Base-by-base conservation (phyloP, 768 basidiomycete species). In the Mrakia gelida region DNA sequence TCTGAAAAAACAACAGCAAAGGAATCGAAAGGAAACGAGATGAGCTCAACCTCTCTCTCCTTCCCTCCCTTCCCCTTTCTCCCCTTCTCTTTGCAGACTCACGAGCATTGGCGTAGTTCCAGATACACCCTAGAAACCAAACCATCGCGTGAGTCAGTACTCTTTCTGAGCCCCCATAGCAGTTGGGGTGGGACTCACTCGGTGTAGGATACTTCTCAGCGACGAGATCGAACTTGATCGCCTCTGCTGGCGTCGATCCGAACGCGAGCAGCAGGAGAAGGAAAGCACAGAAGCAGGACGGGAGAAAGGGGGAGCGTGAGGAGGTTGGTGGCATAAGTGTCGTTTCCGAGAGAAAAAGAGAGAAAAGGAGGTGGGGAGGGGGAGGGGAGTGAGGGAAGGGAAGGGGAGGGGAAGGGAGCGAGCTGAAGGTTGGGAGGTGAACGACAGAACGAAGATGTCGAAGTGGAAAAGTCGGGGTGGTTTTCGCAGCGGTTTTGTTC, bases 81-180 rank as follows among this genome's bases (percentile, higher is more conserved):
- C 32, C 8, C 26, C 7, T 26, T 30, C 3, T 21, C 13, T 15
- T 23, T 13, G 23, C 3, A 18, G 8, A 73, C 73, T 56, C 32
- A 78, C 70, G 90, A 9, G 88, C 85, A 82, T 95, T 92, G 13
- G 91, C 96, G 32, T 91, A 87, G 83, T 99, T 97, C 97, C 97
- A 99, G 76, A 98, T 91, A 85, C 96, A 98, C 85, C 94, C 45
- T 79, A n/a, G n/a, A n/a, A n/a, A n/a, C n/a, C n/a, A n/a, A n/a
- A n/a, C n/a, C n/a, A n/a, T n/a, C n/a, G n/a, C n/a, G n/a, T n/a
- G 43, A 23, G 56, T 45, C 59, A 62, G 54, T 34, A 32, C 10
- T 18, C 38, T 3, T 38, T 8, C 38, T 38, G 38, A 38, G 5
- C 34, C 30, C n/a, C 26, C 26, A 15, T 52, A 28, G 4, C 21